Base-by-base conservation (phyloP, 2,329 filamentous ascomycete genomes). In the Pyrenophora tritici-repentis region DNA sequence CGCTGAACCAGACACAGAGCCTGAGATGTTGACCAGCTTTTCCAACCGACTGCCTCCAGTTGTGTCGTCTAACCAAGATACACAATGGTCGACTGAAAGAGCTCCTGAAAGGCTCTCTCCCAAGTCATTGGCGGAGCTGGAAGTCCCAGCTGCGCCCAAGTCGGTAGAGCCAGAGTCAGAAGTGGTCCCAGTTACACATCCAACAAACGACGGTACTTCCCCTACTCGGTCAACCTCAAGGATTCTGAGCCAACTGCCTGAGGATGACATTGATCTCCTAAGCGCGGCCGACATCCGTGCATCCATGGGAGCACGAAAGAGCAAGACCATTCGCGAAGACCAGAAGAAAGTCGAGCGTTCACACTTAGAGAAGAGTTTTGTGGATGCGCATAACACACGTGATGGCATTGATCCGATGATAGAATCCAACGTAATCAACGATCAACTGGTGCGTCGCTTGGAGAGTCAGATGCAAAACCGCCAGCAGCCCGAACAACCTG, bases 221-320 rank as follows among this genome's bases (percentile, higher is more conserved):
- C 31, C 44, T 35, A 6, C 45, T 17, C 53, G 48, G 34, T 64
- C 66, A 39, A 61, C 64, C 39, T 62, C 62, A 4, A 55, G 68
- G 0, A 66, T 66, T 9, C 61, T 77, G 5, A 58, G 61, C 5
- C 68, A 67, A 6, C 54, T 73, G 9, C 71, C 73, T 1, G 55
- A 71, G 36, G 63, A 75, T 35, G 74, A 78, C 45, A 59, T 78
- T 14, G 76, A 79, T 40, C 62, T 71, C 6, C 60, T 79, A 22
- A 77, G 68, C 40, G 73, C 76, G 4, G 68, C 66, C 10, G 67
- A 74, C 17, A 70, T 78, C n/a, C 72, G 76, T 20, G 75, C 76
- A 24, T 68, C 70, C 13, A 77, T 78, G 68, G 72, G 73, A n/a
- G 45, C 44, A 12, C 72, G 57, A 24, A 58, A 50, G 14, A 41